Evolutionary conservation across 2,329 filamentous ascomycete genomes (phyloP), one percentile per base, ranked within the genome.

Genomic region (Aureobasidium leucospermi): DNA sequence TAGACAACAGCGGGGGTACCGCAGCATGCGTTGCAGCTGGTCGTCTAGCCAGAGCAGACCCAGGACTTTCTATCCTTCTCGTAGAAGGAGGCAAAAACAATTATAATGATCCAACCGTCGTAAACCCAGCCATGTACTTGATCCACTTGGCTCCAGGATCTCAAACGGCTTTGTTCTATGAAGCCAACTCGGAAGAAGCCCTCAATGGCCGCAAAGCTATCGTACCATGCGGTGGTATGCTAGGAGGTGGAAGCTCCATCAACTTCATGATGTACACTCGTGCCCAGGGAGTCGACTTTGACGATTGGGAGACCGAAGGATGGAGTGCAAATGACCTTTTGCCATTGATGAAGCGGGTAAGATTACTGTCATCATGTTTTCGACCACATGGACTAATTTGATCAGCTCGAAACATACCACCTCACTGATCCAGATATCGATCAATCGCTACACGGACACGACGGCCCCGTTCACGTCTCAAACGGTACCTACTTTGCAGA

Each of bases 171-270:
- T 68, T 79, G 28, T 83, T 83, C 67, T 82, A 82, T 67, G 73
- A 80, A 63, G 73, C 74, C 3, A 78, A 78, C 42, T 66, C 76
- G 32, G 75, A 75, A 0, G 68, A 75, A 38, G 66, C 79, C 23
- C 73, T 83, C 2, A 73, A 75, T 13, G 47, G 47, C 16, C 71
- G 79, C n/a, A 74, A 75, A 59, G 72, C 71, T 2, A 71, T 77
- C 23, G 73, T 78, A 6, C 73, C 74, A 10, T 71, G 66, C 11
- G 76, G 76, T 55, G 76, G 78, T 28, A 79, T 82, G 0, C 75
- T 89, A 0, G 86, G 86, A 16, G 86, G 86, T 6, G 84, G 84
- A 6, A 70, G 68, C 23, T 72, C 70, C 0, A 75, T 74, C 59
- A 74, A 75, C 59, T 70, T 70, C 63, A 72, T 75, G 71, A 69